Percentiles rank a stretch among this genome's conserved stretches.
Conservation (phyloP, 139 green algal genomes). For the Mychonastes homosphaera region DNA sequence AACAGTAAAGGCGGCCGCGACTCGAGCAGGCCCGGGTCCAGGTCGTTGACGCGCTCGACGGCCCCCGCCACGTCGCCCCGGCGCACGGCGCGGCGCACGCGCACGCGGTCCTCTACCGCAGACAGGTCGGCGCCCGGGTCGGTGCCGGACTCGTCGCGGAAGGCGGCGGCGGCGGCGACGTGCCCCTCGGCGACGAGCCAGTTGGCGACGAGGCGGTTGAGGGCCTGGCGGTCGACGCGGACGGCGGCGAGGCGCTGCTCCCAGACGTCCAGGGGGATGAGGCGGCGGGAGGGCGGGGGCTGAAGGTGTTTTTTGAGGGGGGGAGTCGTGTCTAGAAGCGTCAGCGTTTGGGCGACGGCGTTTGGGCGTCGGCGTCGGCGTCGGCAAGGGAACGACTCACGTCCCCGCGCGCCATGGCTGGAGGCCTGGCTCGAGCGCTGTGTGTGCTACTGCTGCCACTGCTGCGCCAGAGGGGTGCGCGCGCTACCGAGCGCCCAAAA, state of each 20-base stretch:
- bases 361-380: no score
- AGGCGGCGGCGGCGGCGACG: slow-evolving; percentile 76
- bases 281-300: slow-evolving; percentile 11
- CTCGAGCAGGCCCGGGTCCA: slow-evolving; percentile 86
- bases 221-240: slow-evolving; percentile 70
- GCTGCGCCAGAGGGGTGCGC: no score
- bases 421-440: no score
- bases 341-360: no score
- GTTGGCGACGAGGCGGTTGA: slow-evolving; percentile 94
- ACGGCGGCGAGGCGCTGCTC: slow-evolving; percentile 57
- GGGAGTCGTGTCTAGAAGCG: no score
- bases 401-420: no score
- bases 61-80: slow-evolving; percentile 64
- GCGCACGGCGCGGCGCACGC: slow-evolving; percentile 77
- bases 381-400: no score
- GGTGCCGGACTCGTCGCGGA: slow-evolving; percentile 75
- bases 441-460: no score
- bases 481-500: no score
- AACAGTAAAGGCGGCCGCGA: slow-evolving; percentile 72
- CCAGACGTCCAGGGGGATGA: slow-evolving; percentile 52
- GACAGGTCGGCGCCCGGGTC: slow-evolving; percentile 56
- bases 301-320: no score
- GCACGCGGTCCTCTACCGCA: slow-evolving; percentile 79
- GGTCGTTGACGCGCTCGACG: slow-evolving; percentile 81
- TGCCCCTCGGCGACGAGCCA: slow-evolving; percentile 97